phyloP scores from a whole-genome alignment of 208 protist genomes.

The Wallacemonas sp. region DNA sequence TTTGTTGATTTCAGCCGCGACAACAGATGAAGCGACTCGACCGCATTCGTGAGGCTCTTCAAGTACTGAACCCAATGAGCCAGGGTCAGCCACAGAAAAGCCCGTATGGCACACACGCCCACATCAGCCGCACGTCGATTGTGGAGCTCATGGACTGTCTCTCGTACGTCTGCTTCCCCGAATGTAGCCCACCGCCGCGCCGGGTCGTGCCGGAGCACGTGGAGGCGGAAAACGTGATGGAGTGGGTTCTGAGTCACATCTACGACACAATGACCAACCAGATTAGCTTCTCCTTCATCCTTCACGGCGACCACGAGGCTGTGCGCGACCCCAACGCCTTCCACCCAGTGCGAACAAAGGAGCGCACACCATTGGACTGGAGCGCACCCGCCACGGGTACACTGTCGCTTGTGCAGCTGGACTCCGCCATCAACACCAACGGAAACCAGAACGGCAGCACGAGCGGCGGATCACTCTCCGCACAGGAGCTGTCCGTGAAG shows the following conservation, averaged over 20 bases:
- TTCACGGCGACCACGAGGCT: slow-evolving; percentile 45
- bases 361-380: slow-evolving; percentile 41
- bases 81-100: slow-evolving; percentile 1
- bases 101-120: slow-evolving; percentile 22
- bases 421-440: not conserved
- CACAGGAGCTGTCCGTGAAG: not conserved
- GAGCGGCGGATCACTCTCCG: not conserved
- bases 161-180: slow-evolving; percentile 58
- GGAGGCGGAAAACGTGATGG: slow-evolving; percentile 31
- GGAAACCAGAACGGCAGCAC: not conserved
- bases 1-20: not conserved
- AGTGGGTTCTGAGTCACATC: slow-evolving; percentile 58
- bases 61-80: slow-evolving; percentile 29
- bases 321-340: slow-evolving; percentile 27
- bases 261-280: slow-evolving; percentile 54
- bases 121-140: slow-evolving; percentile 41
- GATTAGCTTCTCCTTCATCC: slow-evolving; percentile 52
- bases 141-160: slow-evolving; percentile 60
- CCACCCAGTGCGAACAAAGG: slow-evolving; percentile 25
- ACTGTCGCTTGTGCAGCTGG: slow-evolving; percentile 11
- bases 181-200: slow-evolving; percentile 43
- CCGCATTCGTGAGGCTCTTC: slow-evolving; percentile 44
- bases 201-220: slow-evolving; percentile 25
- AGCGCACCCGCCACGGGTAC: slow-evolving; percentile 21
- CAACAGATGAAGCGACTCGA: slow-evolving; percentile 53